Conservation (phyloP, 75 land plant species). For the Cunninghamia lanceolata region DNA sequence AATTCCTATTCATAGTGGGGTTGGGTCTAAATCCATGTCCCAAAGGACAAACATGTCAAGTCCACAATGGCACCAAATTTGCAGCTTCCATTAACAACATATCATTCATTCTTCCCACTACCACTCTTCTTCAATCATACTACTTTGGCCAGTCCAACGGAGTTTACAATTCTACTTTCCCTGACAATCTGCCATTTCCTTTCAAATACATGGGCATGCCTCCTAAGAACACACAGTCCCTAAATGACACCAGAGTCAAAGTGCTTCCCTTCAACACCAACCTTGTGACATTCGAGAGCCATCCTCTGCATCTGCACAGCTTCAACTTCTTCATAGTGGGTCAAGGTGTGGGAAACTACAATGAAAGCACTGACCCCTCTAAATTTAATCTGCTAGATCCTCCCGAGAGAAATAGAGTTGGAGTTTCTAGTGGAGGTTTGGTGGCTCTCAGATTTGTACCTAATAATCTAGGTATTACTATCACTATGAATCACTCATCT, state of each 20-base stretch:
- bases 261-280: slow-evolving; percentile 20
- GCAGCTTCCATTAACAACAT: slow-evolving; percentile 47
- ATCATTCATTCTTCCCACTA: slow-evolving; percentile 36
- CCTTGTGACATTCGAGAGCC: too few relatives aligned
- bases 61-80: slow-evolving; percentile 33
- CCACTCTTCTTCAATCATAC: slow-evolving; percentile 38
- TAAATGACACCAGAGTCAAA: slow-evolving; percentile 13
- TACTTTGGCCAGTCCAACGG: slow-evolving; percentile 23
- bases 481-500: too few relatives aligned
- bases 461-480: too few relatives aligned
- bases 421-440: too few relatives aligned
- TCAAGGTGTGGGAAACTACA: too few relatives aligned
- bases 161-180: slow-evolving; percentile 45
- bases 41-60: slow-evolving; percentile 37
- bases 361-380: too few relatives aligned
- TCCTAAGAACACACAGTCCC: slow-evolving; percentile 26
- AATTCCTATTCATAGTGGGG: too few relatives aligned
- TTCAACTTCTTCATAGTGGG: too few relatives aligned
- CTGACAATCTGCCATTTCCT: slow-evolving; percentile 15
- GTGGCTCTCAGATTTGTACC: too few relatives aligned
- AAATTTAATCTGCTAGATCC: too few relatives aligned
- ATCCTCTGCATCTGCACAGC: too few relatives aligned
- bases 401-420: too few relatives aligned
- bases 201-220: slow-evolving; percentile 48
- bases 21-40: slow-evolving; percentile 33